These are phyloP conservation scores for Candida adriatica DNA, from an alignment of 805 yeast species.

Conservation along the genomic window DNA sequence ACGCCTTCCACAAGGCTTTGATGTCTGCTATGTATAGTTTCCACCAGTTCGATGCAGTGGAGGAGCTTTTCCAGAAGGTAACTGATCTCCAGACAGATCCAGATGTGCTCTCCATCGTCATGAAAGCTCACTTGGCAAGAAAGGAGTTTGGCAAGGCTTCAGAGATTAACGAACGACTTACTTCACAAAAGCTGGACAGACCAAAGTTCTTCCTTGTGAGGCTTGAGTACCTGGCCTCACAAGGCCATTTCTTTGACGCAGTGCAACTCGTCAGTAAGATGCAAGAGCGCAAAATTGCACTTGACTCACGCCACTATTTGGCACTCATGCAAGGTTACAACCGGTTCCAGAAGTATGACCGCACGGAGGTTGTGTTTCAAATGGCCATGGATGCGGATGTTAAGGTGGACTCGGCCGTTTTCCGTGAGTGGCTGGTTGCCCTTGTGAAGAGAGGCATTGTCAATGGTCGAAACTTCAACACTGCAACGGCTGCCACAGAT, in stretches of 20 bases:
- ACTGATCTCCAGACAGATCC: constrained; percentile 2
- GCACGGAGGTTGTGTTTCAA: constrained; percentile 23
- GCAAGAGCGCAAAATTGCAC: constrained; percentile 16
- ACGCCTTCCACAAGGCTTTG: constrained; percentile 9
- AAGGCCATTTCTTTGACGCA: constrained; percentile 23
- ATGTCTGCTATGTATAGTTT: constrained; percentile 10
- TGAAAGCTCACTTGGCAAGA: constrained; percentile 14
- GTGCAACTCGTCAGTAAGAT: constrained; percentile 24
- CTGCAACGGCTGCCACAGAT: constrained; percentile 26
- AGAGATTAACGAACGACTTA: constrained; percentile 2
- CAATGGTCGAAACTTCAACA: constrained; percentile 22
- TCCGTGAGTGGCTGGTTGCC: constrained; percentile 25
- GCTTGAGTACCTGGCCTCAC: constrained; percentile 8
- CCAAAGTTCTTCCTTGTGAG: constrained; percentile 4
- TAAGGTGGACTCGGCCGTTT: constrained; percentile 22
- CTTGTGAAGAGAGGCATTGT: constrained; percentile 25
- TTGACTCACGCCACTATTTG: constrained; percentile 24
- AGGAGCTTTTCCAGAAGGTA: constrained; percentile 4
- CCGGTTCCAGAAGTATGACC: constrained; percentile 20
- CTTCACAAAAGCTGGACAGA: not conserved
- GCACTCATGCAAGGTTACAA: constrained; percentile 26
- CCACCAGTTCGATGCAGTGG: constrained; percentile 10
- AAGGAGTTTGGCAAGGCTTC: constrained; percentile 8
- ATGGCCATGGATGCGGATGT: constrained; percentile 21
- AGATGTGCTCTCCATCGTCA: constrained; percentile 7